A percentile compares a stretch with the other conserved stretches of the same genome.
Conservation (phyloP, 352 stramenopile genomes). For the Globisporangium apiculatum region DNA sequence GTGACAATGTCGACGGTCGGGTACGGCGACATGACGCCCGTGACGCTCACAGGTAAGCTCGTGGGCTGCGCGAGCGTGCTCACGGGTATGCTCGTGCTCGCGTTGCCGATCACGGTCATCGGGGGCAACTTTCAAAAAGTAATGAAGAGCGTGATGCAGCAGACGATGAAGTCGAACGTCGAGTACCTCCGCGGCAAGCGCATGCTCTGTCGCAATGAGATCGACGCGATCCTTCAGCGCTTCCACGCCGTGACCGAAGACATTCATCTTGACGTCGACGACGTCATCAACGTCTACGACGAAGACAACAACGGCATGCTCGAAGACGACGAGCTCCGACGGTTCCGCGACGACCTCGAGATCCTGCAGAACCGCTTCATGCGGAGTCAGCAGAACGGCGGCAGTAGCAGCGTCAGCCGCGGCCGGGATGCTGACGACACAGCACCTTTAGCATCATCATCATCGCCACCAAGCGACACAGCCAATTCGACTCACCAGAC, state of each 20-base stretch:
- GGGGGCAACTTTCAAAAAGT: slow-evolving; percentile 84
- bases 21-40: slow-evolving; percentile 83
- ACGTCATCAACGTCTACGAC: slow-evolving; percentile 77
- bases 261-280: slow-evolving; percentile 69
- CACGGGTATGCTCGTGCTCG: slow-evolving; percentile 81
- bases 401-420: background rate
- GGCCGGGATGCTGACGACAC: background rate
- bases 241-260: slow-evolving; percentile 71
- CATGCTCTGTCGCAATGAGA: slow-evolving; percentile 66
- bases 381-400: slow-evolving; percentile 16
- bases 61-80: slow-evolving; percentile 67
- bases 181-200: slow-evolving; percentile 69
- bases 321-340: slow-evolving; percentile 64
- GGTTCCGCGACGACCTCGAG: slow-evolving; percentile 64
- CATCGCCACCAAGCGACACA: no score
- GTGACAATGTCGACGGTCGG: slow-evolving; percentile 90
- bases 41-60: slow-evolving; percentile 64
- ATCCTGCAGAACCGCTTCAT: slow-evolving; percentile 66
- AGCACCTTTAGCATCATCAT: no score
- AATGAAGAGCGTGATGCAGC: slow-evolving; percentile 72
- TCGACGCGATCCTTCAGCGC: slow-evolving; percentile 57
- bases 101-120: slow-evolving; percentile 88
- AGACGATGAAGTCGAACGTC: slow-evolving; percentile 76
- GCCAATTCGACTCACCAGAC: no score
- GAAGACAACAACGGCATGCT: slow-evolving; percentile 72